Conservation (phyloP, 352 stramenopile genomes). For the Phytophthora tentaculata region DNA sequence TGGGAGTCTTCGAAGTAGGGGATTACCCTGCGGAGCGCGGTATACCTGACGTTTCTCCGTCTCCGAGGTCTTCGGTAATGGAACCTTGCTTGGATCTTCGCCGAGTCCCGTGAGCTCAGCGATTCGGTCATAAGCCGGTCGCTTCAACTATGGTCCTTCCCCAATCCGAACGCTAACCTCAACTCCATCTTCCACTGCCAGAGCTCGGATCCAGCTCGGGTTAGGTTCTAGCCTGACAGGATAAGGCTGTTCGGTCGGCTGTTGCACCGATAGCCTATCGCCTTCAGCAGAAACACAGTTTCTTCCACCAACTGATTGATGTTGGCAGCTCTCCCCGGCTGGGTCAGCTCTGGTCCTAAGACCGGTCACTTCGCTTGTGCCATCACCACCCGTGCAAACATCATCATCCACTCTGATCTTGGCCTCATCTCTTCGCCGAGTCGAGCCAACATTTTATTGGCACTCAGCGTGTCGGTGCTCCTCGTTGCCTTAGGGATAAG, state of each 20-base stretch:
- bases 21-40: neutral
- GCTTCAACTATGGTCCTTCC: neutral
- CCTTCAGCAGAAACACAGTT: neutral
- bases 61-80: neutral
- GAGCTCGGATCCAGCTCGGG: neutral
- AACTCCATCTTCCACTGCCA: neutral
- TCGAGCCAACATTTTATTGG: neutral
- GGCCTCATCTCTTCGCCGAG: slow-evolving; percentile 1
- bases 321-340: neutral
- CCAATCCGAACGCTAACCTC: neutral
- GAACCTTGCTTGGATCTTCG: neutral
- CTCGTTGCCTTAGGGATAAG: neutral
- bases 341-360: neutral
- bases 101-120: neutral
- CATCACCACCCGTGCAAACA: neutral
- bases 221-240: neutral
- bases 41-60: neutral
- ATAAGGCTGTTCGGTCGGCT: neutral
- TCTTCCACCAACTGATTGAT: neutral
- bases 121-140: neutral
- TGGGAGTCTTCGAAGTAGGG: neutral
- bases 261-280: neutral
- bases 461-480: slow-evolving; percentile 1
- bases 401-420: neutral
- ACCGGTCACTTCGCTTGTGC: slow-evolving; percentile 2